Conservation (phyloP, 177 flowering plant genomes). For the Vitis hybrid region DNA sequence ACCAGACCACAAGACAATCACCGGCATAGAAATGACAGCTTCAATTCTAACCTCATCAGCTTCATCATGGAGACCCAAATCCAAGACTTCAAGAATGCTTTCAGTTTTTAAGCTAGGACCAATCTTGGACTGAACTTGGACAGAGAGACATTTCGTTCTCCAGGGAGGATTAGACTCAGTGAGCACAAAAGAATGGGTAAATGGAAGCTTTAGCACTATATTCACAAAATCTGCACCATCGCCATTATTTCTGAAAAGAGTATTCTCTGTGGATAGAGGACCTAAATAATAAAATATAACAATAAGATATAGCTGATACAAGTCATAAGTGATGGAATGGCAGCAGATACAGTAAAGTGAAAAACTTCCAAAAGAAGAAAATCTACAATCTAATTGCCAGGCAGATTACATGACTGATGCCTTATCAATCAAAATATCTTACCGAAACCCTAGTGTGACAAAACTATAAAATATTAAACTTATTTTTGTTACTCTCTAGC, state of each 20-base stretch:
- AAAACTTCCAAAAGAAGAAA: not conserved
- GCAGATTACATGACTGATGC: not conserved
- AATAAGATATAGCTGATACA: conserved; percentile 1
- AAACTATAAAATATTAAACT: not conserved
- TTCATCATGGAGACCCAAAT: conserved; percentile 75
- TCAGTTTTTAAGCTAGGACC: conserved; percentile 32
- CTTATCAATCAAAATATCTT: too few relatives aligned
- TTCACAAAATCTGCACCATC: conserved; percentile 30
- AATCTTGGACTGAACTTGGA: conserved; percentile 59
- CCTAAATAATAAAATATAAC: conserved; percentile 29
- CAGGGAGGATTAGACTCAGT: conserved; percentile 41
- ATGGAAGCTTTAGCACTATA: conserved; percentile 71
- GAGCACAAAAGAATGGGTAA: conserved; percentile 49
- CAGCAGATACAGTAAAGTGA: not conserved
- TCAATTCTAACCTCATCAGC: conserved; percentile 77
- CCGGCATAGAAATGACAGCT: conserved; percentile 74
- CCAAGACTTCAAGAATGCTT: conserved; percentile 58
- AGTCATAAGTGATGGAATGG: not conserved
- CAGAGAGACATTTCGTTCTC: conserved; percentile 62
- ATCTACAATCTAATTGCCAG: not conserved
- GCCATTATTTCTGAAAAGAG: conserved; percentile 27
- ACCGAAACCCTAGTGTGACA: too few relatives aligned
- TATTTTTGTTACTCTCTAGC: not conserved
- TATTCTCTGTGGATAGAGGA: conserved; percentile 31
- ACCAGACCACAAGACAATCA: conserved; percentile 66